Evolutionary conservation across 1,139 yeast species (phyloP).

Genomic region (Magnusiomyces ingens): DNA sequence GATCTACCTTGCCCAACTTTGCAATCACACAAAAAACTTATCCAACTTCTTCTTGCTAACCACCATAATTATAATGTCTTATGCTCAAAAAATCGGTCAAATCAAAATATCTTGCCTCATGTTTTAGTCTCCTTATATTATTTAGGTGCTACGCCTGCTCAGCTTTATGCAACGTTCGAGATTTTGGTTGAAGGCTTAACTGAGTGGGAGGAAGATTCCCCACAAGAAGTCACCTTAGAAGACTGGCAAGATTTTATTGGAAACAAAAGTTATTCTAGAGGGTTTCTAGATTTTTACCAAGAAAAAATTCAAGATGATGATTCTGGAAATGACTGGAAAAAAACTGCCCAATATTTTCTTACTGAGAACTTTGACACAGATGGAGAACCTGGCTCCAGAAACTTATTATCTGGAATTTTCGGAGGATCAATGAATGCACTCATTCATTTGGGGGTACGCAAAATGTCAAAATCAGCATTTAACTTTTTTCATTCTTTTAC

Average conservation of each 20-base stretch:
- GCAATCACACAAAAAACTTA: slow-evolving; percentile 20
- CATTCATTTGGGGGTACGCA: slow-evolving; percentile 27
- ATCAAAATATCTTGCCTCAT: slow-evolving; percentile 33
- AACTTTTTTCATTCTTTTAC: neutral
- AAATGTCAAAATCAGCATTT: neutral
- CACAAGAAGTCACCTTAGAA: slow-evolving; percentile 29
- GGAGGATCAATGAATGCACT: slow-evolving; percentile 30
- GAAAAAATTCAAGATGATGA: slow-evolving; percentile 27
- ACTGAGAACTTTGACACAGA: slow-evolving; percentile 6
- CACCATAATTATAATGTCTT: slow-evolving; percentile 28
- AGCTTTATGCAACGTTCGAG: slow-evolving; percentile 20
- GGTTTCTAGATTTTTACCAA: slow-evolving; percentile 29
- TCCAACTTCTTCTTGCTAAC: slow-evolving; percentile 28
- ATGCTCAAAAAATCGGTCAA: slow-evolving; percentile 24
- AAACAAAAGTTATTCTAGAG: slow-evolving; percentile 26
- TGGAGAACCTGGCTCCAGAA: slow-evolving; percentile 9
- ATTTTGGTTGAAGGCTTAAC: slow-evolving; percentile 9
- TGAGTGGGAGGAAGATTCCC: slow-evolving; percentile 28
- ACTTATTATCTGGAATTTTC: slow-evolving; percentile 22
- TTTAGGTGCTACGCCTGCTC: slow-evolving; percentile 22
- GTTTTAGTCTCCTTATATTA: slow-evolving; percentile 20
- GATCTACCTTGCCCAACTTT: slow-evolving; percentile 20
- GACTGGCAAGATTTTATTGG: slow-evolving; percentile 31
- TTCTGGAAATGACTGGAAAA: slow-evolving; percentile 25
- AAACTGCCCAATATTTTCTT: slow-evolving; percentile 20